Base-by-base conservation (phyloP, 2,329 filamentous ascomycete species). In the Thelonectria rubi region DNA sequence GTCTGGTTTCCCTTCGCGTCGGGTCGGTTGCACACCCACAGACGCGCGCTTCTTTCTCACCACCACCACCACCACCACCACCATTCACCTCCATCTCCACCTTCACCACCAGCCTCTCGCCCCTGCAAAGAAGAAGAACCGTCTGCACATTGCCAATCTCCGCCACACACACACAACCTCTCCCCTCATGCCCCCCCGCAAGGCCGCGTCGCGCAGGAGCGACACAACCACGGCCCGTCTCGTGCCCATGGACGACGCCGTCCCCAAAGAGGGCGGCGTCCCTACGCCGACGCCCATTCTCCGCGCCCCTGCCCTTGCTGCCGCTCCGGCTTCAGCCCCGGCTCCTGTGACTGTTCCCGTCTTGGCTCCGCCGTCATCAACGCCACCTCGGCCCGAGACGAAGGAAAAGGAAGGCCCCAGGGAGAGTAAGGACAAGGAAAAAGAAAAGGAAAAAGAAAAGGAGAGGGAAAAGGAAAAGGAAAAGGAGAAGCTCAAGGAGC, bases 151-250 rank as follows among this genome's bases (percentile, higher is more conserved):
- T 8, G 7, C 7, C 26, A 30, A 30, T 9, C 26, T 9, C 26
- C 26, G 8, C 2, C 34, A 37, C 34, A 37, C 34, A 37, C 34
- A 34, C 32, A 34, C 32, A 3, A 3, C 32, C 3, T 14, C 32
- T 34, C 34, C 34, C 34, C 12, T 43, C 34, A 87, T 88, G 86
- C 83, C 85, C 49, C 80, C 85, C 24, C 81, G 82, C 55, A 88
- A 88, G 73, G 83, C 80, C 65, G 84, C 86, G 67, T 69, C 76
- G 26, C 78, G 78, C 64, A 78, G 76, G 63, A 81, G 79, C 76
- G 80, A 83, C 65, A 78, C 78, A 45, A 81, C 83, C 11, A 78
- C 78, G 55, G 79, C 81, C 9, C 77, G 79, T 34, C 80, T 82
- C 47, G 78, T 78, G 40, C 77, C 77, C 26, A 76, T 77, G 63